These are phyloP conservation scores for Neoascochyta sp. DNA, from an alignment of 2,329 filamentous ascomycete genomes.

Conservation along the genomic window DNA sequence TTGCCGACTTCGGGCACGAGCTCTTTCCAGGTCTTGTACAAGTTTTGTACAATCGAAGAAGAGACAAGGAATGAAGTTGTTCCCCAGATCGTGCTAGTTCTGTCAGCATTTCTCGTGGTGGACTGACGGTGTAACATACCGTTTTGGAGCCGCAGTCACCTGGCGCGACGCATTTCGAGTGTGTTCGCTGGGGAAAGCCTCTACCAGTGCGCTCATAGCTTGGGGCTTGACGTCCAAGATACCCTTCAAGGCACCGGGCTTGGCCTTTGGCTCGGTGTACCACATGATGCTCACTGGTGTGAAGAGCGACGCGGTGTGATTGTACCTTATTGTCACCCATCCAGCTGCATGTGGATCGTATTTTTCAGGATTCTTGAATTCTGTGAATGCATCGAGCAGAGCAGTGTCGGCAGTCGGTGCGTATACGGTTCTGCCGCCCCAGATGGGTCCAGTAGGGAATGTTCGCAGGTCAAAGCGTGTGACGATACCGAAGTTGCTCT, in stretches of 20 bases:
- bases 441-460: slow-evolving; percentile 12
- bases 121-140: too few species aligned
- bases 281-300: slow-evolving; percentile 18
- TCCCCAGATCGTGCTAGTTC: slow-evolving; percentile 25
- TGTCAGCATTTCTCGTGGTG: too few species aligned
- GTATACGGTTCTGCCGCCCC: slow-evolving; percentile 11
- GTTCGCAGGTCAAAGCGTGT: slow-evolving; percentile 41
- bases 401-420: not conserved
- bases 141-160: slow-evolving; percentile 9
- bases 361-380: slow-evolving; percentile 12
- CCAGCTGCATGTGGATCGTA: slow-evolving; percentile 23
- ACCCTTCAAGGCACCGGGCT: slow-evolving; percentile 13
- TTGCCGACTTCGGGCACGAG: slow-evolving; percentile 12
- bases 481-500: slow-evolving; percentile 44
- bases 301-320: slow-evolving; percentile 11
- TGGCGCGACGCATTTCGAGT: slow-evolving; percentile 18
- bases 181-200: slow-evolving; percentile 16
- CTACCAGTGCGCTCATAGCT: slow-evolving; percentile 13
- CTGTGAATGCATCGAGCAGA: slow-evolving; percentile 17
- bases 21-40: slow-evolving; percentile 17
- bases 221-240: slow-evolving; percentile 15
- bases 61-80: slow-evolving; percentile 21
- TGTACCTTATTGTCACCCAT: slow-evolving; percentile 24
- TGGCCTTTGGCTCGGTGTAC: slow-evolving; percentile 18
- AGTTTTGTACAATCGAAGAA: slow-evolving; percentile 13